Evolutionary conservation across 495 filamentous ascomycete genomes (phyloP).

Genomic region (Aspergillus funiculosus): DNA sequence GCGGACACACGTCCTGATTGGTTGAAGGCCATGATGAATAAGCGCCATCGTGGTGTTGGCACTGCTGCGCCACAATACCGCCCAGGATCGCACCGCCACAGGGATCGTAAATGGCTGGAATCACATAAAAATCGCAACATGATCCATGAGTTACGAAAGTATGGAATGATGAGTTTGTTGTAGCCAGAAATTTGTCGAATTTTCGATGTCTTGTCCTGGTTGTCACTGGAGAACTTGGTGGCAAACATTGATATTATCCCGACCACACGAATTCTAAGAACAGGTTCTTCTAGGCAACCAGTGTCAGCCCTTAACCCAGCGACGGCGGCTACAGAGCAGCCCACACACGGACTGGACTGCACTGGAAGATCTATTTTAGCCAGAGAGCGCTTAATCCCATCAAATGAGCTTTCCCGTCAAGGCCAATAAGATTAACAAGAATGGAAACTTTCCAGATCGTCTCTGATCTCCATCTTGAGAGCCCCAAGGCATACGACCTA

Average conservation of each 20-base stretch:
- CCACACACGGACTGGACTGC: no score
- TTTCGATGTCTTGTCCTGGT: no score
- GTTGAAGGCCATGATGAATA: slow-evolving; percentile 9
- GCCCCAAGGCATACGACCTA: slow-evolving; percentile 37
- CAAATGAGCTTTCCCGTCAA: not conserved
- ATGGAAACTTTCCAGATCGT: slow-evolving; percentile 44
- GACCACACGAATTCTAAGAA: no score
- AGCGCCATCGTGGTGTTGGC: slow-evolving; percentile 1
- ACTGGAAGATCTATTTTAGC: slow-evolving; percentile 3
- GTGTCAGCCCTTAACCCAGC: not conserved
- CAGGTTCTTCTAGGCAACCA: slow-evolving; percentile 5
- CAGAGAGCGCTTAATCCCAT: slow-evolving; percentile 6
- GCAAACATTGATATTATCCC: no score
- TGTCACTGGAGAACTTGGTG: no score
- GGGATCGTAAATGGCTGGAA: slow-evolving; percentile 1
- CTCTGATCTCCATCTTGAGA: slow-evolving; percentile 55
- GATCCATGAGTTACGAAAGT: no score
- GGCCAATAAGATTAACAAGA: not conserved
- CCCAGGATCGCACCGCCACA: slow-evolving; percentile 6
- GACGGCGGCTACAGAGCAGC: slow-evolving; percentile 9
- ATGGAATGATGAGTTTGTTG: no score
- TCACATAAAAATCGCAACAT: slow-evolving; percentile 5
- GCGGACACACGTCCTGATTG: no score
- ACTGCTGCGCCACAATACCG: slow-evolving; percentile 8
- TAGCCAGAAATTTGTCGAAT: no score